Base-by-base conservation (phyloP, 2,329 filamentous ascomycete genomes). In the Dryadomyces quercivorus region DNA sequence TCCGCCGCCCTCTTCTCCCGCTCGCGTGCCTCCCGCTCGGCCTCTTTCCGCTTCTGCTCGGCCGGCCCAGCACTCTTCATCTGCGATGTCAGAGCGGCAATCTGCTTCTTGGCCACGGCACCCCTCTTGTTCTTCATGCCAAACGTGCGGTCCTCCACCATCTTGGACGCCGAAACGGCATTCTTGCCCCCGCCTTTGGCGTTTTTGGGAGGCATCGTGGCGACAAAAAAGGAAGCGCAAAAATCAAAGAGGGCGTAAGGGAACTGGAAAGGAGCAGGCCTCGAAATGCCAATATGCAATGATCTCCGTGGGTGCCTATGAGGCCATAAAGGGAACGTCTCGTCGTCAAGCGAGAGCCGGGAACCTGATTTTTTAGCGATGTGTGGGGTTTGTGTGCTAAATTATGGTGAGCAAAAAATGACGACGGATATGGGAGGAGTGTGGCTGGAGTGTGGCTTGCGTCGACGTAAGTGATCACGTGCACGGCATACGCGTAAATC, bases 61-160 rank as follows among this genome's bases (percentile, higher is more conserved):
- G 88, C 81, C n/a, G 78, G 85, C 58, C 89, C 88, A 62, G 85
- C 84, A 55, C 80, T 77, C 61, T 85, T 82, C 52, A 84, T 79
- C 63, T 90, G 85, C 49, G 84, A 79, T 61, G 84, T 74, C 68
- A 98, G 81, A 64, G 90, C 87, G 56, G 87, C 85, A 67, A 98
- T 97, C 62, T 91, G 82, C 71, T 84, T 95, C 73, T 97, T 88
- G 54, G 90, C 92, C 52, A 82, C 84, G 55, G 82, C 86, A 62
- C 93, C 93, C 78, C 96, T 98, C 77, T 98, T 98, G 68, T 98
- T 98, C 75, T 98, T 98, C 93, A 98, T 97, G 64, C 93, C 93
- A 77, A 98, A 98, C 50, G 93, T 95, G 75, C 92, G 93, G 76
- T 98, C 93, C 59, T 93, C 89, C 59, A 90, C 87, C 47, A 76